Percentiles rank a stretch among this genome's conserved stretches.
phyloP scores from a whole-genome alignment of 2,329 filamentous ascomycete species.

The Paramyrothecium sp. region DNA sequence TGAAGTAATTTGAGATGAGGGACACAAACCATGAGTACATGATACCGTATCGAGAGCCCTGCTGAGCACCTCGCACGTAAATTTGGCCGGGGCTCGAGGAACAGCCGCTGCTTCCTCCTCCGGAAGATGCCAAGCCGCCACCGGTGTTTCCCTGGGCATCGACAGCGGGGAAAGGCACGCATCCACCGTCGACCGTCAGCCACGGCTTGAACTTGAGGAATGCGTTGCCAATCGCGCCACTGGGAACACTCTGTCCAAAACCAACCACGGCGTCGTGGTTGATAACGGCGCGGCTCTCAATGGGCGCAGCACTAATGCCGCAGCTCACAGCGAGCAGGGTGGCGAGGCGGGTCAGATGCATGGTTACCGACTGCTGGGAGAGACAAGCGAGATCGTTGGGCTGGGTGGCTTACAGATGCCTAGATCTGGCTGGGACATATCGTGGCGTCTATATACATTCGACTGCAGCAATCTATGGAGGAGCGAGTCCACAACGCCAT shows the following conservation, averaged over 20 bases:
- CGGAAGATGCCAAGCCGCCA: constrained; percentile 31
- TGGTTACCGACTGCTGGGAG: background rate
- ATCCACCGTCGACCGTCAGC: constrained; percentile 53
- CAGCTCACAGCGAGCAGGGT: background rate
- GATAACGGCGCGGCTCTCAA: constrained; percentile 25
- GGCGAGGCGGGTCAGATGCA: background rate
- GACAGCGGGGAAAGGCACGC: constrained; percentile 62
- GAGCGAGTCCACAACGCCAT: background rate
- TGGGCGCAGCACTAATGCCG: constrained; percentile 16
- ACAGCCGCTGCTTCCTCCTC: constrained; percentile 28
- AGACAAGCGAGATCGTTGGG: background rate
- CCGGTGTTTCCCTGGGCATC: constrained; percentile 54
- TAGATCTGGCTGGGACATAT: background rate
- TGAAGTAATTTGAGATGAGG: too few species aligned
- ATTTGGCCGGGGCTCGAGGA: constrained; percentile 33
- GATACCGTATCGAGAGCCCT: constrained; percentile 32
- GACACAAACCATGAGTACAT: constrained; percentile 46
- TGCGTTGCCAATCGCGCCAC: constrained; percentile 20
- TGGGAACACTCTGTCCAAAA: constrained; percentile 27
- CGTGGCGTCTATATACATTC: background rate
- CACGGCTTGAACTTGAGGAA: constrained; percentile 34
- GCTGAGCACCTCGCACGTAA: constrained; percentile 31
- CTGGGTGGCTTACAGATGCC: background rate
- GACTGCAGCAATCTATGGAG: background rate
- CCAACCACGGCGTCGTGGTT: constrained; percentile 28